Conservation (phyloP, 2,329 filamentous ascomycete genomes). For the Sarocladium brachiariae region DNA sequence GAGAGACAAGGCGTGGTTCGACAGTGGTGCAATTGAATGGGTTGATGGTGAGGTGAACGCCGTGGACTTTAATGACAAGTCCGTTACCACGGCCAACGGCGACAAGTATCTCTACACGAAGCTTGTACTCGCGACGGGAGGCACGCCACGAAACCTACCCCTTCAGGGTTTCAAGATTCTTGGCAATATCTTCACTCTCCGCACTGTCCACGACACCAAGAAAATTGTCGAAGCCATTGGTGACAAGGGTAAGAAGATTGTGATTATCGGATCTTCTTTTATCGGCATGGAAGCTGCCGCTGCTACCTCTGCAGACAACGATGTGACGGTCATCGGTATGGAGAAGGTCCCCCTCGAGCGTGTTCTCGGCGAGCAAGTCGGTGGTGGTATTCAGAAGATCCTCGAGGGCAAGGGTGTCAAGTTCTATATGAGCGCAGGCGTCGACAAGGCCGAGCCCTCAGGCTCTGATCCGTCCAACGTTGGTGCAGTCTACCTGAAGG, state of each 20-base stretch:
- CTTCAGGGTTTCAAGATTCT: conserved; percentile 81
- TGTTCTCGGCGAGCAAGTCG: conserved; percentile 76
- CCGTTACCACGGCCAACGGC: conserved; percentile 67
- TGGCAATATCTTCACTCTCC: conserved; percentile 78
- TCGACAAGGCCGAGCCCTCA: conserved; percentile 76
- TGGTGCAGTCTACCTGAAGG: conserved; percentile 74
- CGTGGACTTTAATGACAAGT: conserved; percentile 70
- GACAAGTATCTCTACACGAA: conserved; percentile 74
- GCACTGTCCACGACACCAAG: conserved; percentile 69
- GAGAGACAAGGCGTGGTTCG: conserved; percentile 73
- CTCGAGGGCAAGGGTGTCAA: conserved; percentile 84
- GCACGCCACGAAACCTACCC: conserved; percentile 67
- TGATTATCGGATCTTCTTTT: conserved; percentile 87
- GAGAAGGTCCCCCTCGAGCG: conserved; percentile 78
- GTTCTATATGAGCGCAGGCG: conserved; percentile 73
- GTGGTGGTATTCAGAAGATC: conserved; percentile 68
- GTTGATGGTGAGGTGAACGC: conserved; percentile 58
- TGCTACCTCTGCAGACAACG: conserved; percentile 69
- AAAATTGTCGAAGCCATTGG: conserved; percentile 74
- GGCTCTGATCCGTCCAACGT: conserved; percentile 62
- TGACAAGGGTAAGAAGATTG: conserved; percentile 80
- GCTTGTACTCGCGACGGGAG: conserved; percentile 84
- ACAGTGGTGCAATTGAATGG: conserved; percentile 49
- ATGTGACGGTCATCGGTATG: conserved; percentile 83
- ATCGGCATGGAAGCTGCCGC: conserved; percentile 98